Evolutionary conservation across 257 asterid species (phyloP).

Genomic region (Lycium ferocissimum): DNA sequence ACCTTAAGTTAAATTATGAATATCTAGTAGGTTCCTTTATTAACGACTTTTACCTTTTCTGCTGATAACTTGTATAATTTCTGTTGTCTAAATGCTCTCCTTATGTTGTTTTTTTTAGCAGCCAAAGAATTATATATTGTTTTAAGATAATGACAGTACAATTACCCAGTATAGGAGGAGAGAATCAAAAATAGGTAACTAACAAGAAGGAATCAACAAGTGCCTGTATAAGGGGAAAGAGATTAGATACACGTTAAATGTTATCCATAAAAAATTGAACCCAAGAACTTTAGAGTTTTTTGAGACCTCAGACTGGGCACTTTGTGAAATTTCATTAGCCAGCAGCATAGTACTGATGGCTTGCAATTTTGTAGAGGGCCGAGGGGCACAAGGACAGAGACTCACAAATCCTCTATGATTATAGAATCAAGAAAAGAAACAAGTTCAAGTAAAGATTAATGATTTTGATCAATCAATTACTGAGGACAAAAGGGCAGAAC

Average conservation of each 20-base stretch:
- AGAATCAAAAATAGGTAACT: not conserved
- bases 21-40: not conserved
- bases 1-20: no score
- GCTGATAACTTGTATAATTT: not conserved
- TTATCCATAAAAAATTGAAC: not conserved
- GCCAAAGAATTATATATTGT: not conserved
- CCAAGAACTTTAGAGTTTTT: not conserved
- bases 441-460: no score
- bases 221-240: not conserved
- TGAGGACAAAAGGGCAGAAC: not conserved
- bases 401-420: not conserved
- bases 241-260: not conserved
- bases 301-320: not conserved
- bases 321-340: not conserved
- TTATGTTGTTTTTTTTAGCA: not conserved
- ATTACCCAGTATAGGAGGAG: not conserved
- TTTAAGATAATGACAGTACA: not conserved
- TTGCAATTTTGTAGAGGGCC: not conserved
- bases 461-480: not conserved
- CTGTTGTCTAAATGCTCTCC: not conserved
- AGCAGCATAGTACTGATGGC: not conserved
- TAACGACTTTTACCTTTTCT: no score
- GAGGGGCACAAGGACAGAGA: not conserved
- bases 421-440: no score
- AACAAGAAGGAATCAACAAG: not conserved